Base-by-base conservation (phyloP, 768 basidiomycete species). In the Tulasnella sp. region DNA sequence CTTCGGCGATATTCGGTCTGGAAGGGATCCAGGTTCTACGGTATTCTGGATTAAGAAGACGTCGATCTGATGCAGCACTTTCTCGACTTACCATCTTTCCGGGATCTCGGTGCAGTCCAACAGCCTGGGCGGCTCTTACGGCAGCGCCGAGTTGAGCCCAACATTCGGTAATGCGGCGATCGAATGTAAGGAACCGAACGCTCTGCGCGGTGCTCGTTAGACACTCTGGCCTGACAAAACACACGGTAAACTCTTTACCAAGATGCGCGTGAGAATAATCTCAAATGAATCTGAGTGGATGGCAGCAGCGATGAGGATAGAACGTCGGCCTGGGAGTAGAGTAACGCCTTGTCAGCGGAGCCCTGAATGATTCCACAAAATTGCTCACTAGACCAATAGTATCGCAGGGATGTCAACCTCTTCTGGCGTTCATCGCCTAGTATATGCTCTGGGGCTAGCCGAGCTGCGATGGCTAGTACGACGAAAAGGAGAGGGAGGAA, bases 131-230 rank as follows among this genome's bases (percentile, higher is more conserved):
- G 42, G 96, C 98, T 80, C 96, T 87, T 19, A 98, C 92, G 73
- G 95, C 95, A 8, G 96, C 96, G 46, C 96, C 96, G 24, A 98
- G 88, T 83, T 97, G 95, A 84, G 94, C 95, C 95, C 96, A 98
- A 83, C 96, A 96, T 86, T 98, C 96, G 10, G 96, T 96, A 80
- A 97, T 93, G 72, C 94, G 91, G 73, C 93, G 90, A 83, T 95
- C 93, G 83, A 94, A 90, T 5, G 89, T 88, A 74, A 91, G 84
- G 82, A 90, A 89, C 81, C 94, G 87, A 77, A 95, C 94, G 75
- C 90, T 91, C 91, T 92, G 82, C 2, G 31, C 42, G 16, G 19
- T 18, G 27, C 27, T 12, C 36, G n/a, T 76, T 27, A 76, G 75
- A 46, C 21, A 19, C 27, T 38, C 8, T 36, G 27, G 75, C 34